Base-by-base conservation (phyloP, 2,329 filamentous ascomycete species). In the Colletotrichum magnum region DNA sequence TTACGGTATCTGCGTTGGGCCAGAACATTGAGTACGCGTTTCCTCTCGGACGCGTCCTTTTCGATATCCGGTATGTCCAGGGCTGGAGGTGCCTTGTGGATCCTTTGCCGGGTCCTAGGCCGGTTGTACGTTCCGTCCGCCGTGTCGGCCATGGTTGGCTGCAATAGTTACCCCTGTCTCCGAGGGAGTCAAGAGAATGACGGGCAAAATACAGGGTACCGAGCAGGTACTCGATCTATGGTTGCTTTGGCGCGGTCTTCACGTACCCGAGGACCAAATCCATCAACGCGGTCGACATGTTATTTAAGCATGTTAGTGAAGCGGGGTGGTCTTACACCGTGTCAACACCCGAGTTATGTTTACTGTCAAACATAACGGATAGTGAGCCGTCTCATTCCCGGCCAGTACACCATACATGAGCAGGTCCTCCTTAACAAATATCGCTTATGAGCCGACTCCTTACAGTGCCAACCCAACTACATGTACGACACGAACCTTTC, bases 1-100 rank as follows among this genome's bases (percentile, higher is more conserved):
- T 74, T 72, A 86, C 85, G 79, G 64, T 88, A 89, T 78, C 86
- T 79, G 53, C 87, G 80, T 69, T 88, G 86, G 1, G 87, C 86
- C 43, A 89, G 75, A 10, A 88, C 84, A 63, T 88, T 88, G 24
- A 88, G 71, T 1, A 87, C 79, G 12, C 86, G 79, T 74, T 88
- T 89, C 24, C 87, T 79, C 75, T 88, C 86, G 3, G 81, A 78
- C 1, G 86, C 83, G 76, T 88, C 81, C 24, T 87, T 79, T 5
- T 85, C 82, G 18, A 86, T 85, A 57, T 85, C 74, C 5, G 86
- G 85, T 6, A 87, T 80, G 1, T 78, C 77, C 6, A 87, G 75
- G 3, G 74, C n/a, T 5, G 80, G 77, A 2, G 81, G 79, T 18
- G 80, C 68, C 72, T 85, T 86, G 70, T 80, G 75, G 10, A 77